Evolutionary conservation across 106 monocot genomes (phyloP).

Genomic region (Acorus calamus): DNA sequence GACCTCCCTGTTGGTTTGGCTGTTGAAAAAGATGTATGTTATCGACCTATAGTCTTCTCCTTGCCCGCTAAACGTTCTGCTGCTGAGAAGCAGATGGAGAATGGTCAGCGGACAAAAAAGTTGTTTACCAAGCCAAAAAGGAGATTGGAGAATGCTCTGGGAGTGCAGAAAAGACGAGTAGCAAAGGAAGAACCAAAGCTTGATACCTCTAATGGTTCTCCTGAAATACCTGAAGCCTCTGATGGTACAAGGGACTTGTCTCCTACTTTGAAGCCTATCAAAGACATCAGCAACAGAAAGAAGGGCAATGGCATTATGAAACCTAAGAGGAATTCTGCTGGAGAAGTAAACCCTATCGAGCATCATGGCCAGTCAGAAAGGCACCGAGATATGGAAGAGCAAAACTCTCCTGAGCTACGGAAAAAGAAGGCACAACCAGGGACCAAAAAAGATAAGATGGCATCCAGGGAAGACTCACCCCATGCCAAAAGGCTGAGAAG

Average conservation of each 20-base stretch:
- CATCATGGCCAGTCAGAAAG: not conserved
- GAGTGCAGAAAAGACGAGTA: slow-evolving; percentile 12
- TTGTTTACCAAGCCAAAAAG: slow-evolving; percentile 12
- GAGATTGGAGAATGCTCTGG: slow-evolving; percentile 9
- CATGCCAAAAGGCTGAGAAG: slow-evolving; percentile 44
- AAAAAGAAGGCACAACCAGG: slow-evolving; percentile 11
- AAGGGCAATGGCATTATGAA: slow-evolving; percentile 16
- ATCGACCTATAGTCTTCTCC: not conserved
- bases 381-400: slow-evolving; percentile 7
- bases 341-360: slow-evolving; percentile 7
- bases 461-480: slow-evolving; percentile 19
- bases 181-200: slow-evolving; percentile 12
- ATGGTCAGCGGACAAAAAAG: slow-evolving; percentile 7
- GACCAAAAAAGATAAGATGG: slow-evolving; percentile 30
- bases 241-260: slow-evolving; percentile 2
- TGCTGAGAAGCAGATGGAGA: slow-evolving; percentile 5
- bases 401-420: slow-evolving; percentile 11
- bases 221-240: slow-evolving; percentile 4
- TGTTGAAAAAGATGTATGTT: not conserved
- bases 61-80: slow-evolving; percentile 5
- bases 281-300: slow-evolving; percentile 13
- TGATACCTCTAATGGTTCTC: slow-evolving; percentile 1
- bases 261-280: slow-evolving; percentile 17
- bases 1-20: not conserved
- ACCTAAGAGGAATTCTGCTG: slow-evolving; percentile 19